A percentile compares a stretch with the other conserved stretches of the same genome.
These are phyloP conservation scores for Lodderomyces oxycetoniae DNA, from an alignment of 1,139 yeast species.

Conservation along the genomic window DNA sequence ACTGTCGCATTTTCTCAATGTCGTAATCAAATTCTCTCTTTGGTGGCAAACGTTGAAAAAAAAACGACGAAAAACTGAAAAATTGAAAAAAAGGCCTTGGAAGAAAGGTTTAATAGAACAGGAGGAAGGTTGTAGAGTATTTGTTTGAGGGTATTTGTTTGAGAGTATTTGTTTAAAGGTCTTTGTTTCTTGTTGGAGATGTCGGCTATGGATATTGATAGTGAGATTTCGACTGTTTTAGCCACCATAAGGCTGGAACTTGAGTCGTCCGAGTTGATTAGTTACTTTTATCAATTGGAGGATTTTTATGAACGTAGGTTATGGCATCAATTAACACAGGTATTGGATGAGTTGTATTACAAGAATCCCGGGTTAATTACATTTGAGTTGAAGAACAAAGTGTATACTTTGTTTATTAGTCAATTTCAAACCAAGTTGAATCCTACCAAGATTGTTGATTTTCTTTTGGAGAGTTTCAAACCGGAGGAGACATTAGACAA, in stretches of 20 bases:
- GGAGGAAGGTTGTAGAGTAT: neutral
- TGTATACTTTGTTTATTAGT: constrained; percentile 68
- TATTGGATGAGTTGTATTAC: constrained; percentile 55
- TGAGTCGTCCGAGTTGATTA: constrained; percentile 58
- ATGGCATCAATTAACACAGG: constrained; percentile 72
- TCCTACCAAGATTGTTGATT: constrained; percentile 72
- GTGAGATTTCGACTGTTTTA: constrained; percentile 57
- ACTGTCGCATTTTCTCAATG: too few species aligned
- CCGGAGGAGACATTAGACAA: constrained; percentile 51
- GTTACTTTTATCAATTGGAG: constrained; percentile 70
- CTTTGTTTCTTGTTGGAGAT: too few species aligned
- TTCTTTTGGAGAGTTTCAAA: constrained; percentile 52
- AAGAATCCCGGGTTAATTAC: constrained; percentile 38
- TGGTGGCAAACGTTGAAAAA: too few species aligned
- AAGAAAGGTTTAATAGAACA: constrained; percentile 3
- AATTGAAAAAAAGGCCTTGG: too few species aligned
- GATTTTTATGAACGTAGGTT: constrained; percentile 82
- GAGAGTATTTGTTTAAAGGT: too few species aligned
- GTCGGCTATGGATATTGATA: constrained; percentile 37
- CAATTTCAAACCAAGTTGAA: constrained; percentile 69
- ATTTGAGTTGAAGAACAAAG: constrained; percentile 52
- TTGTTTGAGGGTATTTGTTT: neutral
- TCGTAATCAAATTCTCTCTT: too few species aligned
- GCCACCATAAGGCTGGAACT: constrained; percentile 67
- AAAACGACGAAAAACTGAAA: too few species aligned